A percentile compares a stretch with the other conserved stretches of the same genome.
Conservation (phyloP, 2,329 filamentous ascomycete species). For the Cladorrhinum sp. region DNA sequence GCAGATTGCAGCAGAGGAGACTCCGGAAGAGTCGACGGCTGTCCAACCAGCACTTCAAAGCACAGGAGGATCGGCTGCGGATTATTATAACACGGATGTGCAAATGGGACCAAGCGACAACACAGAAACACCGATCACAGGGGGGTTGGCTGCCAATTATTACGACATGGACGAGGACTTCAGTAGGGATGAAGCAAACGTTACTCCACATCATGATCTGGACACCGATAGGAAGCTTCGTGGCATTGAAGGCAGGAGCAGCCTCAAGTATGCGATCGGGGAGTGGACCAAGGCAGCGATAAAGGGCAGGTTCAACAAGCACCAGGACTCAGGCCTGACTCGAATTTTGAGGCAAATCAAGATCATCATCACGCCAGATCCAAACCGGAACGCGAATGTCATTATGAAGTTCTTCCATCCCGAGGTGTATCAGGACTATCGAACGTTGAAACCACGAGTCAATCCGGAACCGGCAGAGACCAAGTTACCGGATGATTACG, state of each 20-base stretch:
- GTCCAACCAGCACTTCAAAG: constrained; percentile 1
- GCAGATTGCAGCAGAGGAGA: constrained; percentile 20
- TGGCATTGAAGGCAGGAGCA: constrained; percentile 31
- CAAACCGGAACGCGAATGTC: constrained; percentile 44
- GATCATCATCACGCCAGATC: constrained; percentile 31
- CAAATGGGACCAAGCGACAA: constrained; percentile 2
- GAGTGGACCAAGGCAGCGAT: constrained; percentile 26
- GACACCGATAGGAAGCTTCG: constrained; percentile 26
- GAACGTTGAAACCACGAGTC: constrained; percentile 55
- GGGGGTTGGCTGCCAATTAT: constrained; percentile 31
- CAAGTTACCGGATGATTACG: constrained; percentile 38
- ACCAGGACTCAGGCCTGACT: constrained; percentile 22
- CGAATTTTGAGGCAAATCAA: constrained; percentile 26
- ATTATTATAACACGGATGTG: constrained; percentile 33
- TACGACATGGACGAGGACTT: constrained; percentile 32
- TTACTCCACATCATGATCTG: constrained; percentile 31
- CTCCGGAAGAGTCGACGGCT: constrained; percentile 8
- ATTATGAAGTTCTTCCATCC: constrained; percentile 57
- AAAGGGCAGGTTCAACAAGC: constrained; percentile 20
- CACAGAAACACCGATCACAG: constrained; percentile 8
- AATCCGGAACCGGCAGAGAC: constrained; percentile 32
- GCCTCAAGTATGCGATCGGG: constrained; percentile 25
- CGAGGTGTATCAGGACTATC: constrained; percentile 58
- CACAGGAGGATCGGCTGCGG: constrained; percentile 28
- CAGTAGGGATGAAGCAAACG: constrained; percentile 35